Evolutionary conservation across 2,329 filamentous ascomycete species (phyloP).

Genomic region (Fusarium pilosicola): DNA sequence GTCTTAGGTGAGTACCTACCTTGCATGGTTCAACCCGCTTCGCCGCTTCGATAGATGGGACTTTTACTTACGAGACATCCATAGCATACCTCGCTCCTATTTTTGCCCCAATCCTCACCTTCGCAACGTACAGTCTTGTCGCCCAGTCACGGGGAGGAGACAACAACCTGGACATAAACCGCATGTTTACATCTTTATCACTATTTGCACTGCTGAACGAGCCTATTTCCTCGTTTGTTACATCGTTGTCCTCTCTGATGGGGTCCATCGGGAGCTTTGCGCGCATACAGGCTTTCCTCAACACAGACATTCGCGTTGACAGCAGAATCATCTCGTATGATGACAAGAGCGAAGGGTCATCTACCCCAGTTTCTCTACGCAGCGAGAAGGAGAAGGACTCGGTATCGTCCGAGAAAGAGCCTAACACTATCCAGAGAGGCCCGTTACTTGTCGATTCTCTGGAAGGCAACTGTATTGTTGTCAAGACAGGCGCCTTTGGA

Average conservation of each 20-base stretch:
- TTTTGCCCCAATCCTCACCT: conserved; percentile 28
- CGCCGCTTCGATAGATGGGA: background rate
- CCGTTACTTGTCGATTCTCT: rapidly evolving
- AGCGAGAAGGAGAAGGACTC: background rate
- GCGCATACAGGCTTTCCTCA: conserved; percentile 28
- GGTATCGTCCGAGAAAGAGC: background rate
- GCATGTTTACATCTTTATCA: conserved; percentile 32
- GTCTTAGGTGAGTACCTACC: conserved; percentile 10
- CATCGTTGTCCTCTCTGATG: conserved; percentile 21
- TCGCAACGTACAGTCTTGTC: conserved; percentile 26
- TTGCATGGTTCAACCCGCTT: no score
- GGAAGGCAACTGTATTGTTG: background rate
- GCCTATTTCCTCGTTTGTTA: conserved; percentile 26
- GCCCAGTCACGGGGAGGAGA: conserved; percentile 7
- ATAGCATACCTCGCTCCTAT: conserved; percentile 30
- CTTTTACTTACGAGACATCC: background rate
- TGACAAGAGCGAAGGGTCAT: background rate
- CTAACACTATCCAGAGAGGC: background rate
- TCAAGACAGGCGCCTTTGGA: conserved; percentile 14
- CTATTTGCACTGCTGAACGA: conserved; percentile 24
- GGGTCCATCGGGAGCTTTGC: conserved; percentile 29
- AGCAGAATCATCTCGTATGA: background rate
- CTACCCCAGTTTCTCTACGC: background rate
- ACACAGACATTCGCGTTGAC: conserved; percentile 10
- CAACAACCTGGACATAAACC: conserved; percentile 24